Evolutionary conservation across 73 alveolate species (phyloP), one percentile per base, ranked within the genome.

Genomic region (Paramecium caudatum): DNA sequence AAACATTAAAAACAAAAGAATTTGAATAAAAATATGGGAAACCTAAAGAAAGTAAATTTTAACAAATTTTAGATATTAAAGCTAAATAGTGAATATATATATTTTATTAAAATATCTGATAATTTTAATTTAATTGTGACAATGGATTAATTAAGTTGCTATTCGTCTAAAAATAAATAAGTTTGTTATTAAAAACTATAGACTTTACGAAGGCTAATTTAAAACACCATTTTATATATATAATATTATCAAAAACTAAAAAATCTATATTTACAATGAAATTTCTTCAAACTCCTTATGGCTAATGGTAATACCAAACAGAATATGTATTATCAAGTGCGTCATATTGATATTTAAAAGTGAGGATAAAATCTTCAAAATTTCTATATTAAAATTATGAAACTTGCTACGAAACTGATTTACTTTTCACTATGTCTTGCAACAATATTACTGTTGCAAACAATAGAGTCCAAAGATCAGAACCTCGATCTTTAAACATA

Each of bases 21-120:
- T 68, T 34, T 32, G 55, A 68, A 68, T 68, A 30, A 68, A 63
- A 63, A 68, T 68, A 68, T 32, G 84, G 84, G 5, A 68, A 68
- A 9, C 84, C 84, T 1, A 30, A 68, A 37, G 84, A 68, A 68
- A 32, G 55, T 13, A 68, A 68, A 21, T 32, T 33, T 16, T 34
- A 68, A 37, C 19, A 68, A 30, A 68, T 68, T 32, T 15, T 33
- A 15, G 84, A 68, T 68, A 34, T 68, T 6, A 68, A 68, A 30
- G 55, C 84, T n/a, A 68, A 68, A 34, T 68, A 32, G 7, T 68
- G 84, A 68, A 32, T 15, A 27, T 68, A 10, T 30, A 19, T 55
- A 55, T 19, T 23, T 55, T 23, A 55, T 55, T 55, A 19, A 55
- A 27, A 27, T 19, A 19, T 21, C 30, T 6, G 27, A 55, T n/a